Evolutionary conservation across 2,329 filamentous ascomycete species (phyloP), one percentile per base, ranked within the genome.

Genomic region (Paraphaeosphaeria sporulosa): DNA sequence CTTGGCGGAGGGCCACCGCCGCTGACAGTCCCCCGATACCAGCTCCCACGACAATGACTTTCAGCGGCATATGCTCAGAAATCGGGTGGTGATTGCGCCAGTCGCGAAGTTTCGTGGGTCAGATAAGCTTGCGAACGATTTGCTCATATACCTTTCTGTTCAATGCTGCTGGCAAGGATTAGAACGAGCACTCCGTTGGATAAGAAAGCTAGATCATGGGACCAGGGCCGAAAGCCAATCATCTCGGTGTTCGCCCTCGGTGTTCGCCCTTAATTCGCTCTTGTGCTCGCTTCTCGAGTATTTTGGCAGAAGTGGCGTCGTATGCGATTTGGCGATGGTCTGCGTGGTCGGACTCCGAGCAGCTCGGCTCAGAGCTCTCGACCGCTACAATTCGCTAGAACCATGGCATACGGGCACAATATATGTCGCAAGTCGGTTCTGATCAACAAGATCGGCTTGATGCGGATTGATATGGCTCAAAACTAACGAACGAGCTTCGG

Each of bases 1-100:
- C 55, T 57, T 57, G 55, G 23, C 42, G 55, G 47, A 57, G 55
- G 30, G 36, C 55, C 3, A 51, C 47, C 19, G 55, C 46, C 30
- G 55, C 42, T 2, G 53, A 48, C 34, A 55, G 27, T n/a, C 50
- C 50, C 42, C 50, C 50, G 25, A 53, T 53, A 25, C 53, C 53
- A n/a, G 53, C 53, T 32, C 53, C 32, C n/a, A 55, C 50, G 10
- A 53, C 36, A 17, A 43, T 53, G 8, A 53, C 23, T 7, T 43
- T 53, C 23, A 53, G 21, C 34, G 50, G 50, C 50, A 53, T 53
- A 23, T 23, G 42, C 42, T n/a, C 19, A n/a, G 13, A 4, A 32
- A 32, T 40, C 1, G 38, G 17, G 17, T 5, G 15, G 5, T 5
- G 6, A 40, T 5, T n/a, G 38, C 38, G 17, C n/a, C 38, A 15